These are phyloP conservation scores for Volvariella volvacea DNA, from an alignment of 1,284 basidiomycete species.

Conservation along the genomic window DNA sequence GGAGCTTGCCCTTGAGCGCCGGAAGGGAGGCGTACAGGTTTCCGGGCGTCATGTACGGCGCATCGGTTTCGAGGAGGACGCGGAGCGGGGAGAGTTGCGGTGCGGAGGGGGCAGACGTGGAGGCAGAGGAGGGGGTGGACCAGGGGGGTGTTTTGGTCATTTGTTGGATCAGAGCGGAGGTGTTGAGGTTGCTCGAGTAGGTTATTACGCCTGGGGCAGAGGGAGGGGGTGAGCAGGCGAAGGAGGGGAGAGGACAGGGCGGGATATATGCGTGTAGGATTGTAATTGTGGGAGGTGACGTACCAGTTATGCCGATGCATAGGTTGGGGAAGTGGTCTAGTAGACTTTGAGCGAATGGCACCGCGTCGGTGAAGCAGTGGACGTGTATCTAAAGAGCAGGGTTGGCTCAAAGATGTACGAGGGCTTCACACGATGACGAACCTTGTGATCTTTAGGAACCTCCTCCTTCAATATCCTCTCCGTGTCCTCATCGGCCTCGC, in stretches of 20 bases:
- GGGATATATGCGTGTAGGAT: background rate
- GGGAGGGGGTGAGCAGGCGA: background rate
- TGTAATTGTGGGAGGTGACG: conserved; percentile 6
- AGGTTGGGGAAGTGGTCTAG: conserved; percentile 73
- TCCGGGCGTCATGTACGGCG: conserved; percentile 75
- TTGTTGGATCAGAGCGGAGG: conserved; percentile 48
- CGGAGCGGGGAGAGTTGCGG: conserved; percentile 36
- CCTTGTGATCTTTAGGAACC: conserved; percentile 64
- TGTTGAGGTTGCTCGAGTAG: conserved; percentile 66
- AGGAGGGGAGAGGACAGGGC: background rate
- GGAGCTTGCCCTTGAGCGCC: conserved; percentile 49
- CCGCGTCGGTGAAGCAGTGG: conserved; percentile 78
- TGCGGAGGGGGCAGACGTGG: conserved; percentile 9
- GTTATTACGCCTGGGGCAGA: conserved; percentile 60
- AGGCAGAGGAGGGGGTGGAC: conserved; percentile 8
- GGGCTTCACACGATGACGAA: conserved; percentile 17
- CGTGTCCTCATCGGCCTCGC: conserved; percentile 76
- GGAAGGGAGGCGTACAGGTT: conserved; percentile 59
- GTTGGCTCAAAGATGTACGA: background rate
- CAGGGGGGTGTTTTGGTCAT: conserved; percentile 27
- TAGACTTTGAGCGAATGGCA: conserved; percentile 62
- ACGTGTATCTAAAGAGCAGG: conserved; percentile 54
- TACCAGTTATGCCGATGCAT: conserved; percentile 73
- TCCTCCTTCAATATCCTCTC: conserved; percentile 67
- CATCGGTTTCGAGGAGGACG: conserved; percentile 76